Evolutionary conservation across 441 rosid genomes (phyloP), one percentile per base, ranked within the genome.

Genomic region (Erodium chrysanthum): DNA sequence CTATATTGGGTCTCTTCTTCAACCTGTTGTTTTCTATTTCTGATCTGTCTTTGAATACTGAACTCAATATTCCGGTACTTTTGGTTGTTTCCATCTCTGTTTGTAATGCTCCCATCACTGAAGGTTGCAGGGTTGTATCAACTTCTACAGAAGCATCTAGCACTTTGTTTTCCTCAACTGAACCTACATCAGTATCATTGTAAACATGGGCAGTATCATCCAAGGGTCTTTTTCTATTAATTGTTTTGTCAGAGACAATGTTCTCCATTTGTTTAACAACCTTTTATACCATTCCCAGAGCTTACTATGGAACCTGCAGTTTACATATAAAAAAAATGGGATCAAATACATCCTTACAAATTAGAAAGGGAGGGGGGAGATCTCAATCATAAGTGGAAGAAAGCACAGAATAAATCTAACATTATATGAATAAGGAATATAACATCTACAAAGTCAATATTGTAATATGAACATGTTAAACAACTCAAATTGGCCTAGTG

Each of bases 211-310:
- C 22, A 65, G 66, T 66, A 59, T 73, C 66, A 71, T 42, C 54
- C n/a, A 40, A 37, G 7, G 31, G 62, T 59, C 20, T 29, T 44
- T 71, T 75, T 63, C 64, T 61, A 70, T 29, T 27, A 35, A 31
- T 61, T 67, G 29, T 67, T 65, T 71, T 69, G 27, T 65, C 70
- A 20, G 21, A 56, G 37, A 68, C 79, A 46, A 67, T 14, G 50
- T 44, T 54, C 62, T 77, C 73, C 64, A 71, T 66, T 67, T 70
- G 68, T 56, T 64, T 52, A 40, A 61, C 58, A 67, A 64, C 31
- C 63, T 66, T 70, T n/a, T 58, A 54, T 15, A 70, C 60, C 56
- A 60, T 66, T 46, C 59, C 66, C 29, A 15, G 42, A 23, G 62
- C 44, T 60, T 25, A 31, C 29, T 18, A 11, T 65, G 22, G 20